Conservation (phyloP, 345 rosid species). For the Brassica incana region DNA sequence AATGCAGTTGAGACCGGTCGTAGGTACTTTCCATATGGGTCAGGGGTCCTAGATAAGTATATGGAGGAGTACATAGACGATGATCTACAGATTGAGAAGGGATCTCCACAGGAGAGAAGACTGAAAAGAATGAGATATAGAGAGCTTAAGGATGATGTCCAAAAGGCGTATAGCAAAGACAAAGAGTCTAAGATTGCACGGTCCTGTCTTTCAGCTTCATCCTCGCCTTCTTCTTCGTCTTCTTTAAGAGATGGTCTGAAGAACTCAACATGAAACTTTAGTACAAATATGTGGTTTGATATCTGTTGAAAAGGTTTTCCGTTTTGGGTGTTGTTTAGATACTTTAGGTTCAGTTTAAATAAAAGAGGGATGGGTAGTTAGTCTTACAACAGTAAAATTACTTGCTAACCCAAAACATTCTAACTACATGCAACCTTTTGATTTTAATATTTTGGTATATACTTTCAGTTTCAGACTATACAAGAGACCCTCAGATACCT, state of each 20-base stretch:
- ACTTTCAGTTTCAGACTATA: not conserved
- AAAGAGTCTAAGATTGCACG: slow-evolving; percentile 58
- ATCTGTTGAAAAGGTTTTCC: slow-evolving; percentile 8
- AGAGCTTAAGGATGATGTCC: slow-evolving; percentile 91
- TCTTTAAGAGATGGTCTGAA: slow-evolving; percentile 25
- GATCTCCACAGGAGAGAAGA: slow-evolving; percentile 62
- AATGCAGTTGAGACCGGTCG: slow-evolving; percentile 88
- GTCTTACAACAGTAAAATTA: slow-evolving; percentile 16
- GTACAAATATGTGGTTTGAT: slow-evolving; percentile 9
- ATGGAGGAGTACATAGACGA: slow-evolving; percentile 65
- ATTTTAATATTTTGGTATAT: not conserved
- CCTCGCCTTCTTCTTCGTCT: slow-evolving; percentile 66
- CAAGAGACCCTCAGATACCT: not conserved
- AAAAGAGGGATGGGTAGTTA: slow-evolving; percentile 23
- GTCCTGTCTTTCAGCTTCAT: slow-evolving; percentile 61
- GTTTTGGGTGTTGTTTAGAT: slow-evolving; percentile 1
- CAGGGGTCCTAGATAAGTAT: slow-evolving; percentile 87
- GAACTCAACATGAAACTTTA: slow-evolving; percentile 23
- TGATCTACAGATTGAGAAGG: slow-evolving; percentile 53
- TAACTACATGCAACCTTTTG: slow-evolving; percentile 21
- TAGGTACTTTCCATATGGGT: slow-evolving; percentile 83
- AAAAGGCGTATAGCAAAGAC: slow-evolving; percentile 83
- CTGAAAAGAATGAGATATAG: slow-evolving; percentile 68
- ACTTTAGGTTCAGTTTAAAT: slow-evolving; percentile 28
- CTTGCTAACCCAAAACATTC: slow-evolving; percentile 16